A percentile compares a stretch with the other conserved stretches of the same genome.
These are phyloP conservation scores for Haematococcus lacustris DNA, from an alignment of 139 green algal species.

Conservation along the genomic window DNA sequence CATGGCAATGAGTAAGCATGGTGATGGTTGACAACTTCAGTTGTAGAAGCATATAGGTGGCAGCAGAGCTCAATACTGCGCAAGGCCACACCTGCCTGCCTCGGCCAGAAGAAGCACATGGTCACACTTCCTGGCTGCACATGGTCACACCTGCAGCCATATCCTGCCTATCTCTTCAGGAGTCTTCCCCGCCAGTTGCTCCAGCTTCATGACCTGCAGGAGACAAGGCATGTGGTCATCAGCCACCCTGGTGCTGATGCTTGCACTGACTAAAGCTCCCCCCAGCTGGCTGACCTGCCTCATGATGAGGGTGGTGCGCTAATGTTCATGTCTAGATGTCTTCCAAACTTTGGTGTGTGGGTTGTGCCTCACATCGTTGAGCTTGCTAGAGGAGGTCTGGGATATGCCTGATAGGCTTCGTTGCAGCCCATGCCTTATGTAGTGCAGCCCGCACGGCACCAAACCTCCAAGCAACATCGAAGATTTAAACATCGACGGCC, in stretches of 20 bases:
- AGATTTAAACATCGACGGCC: neutral
- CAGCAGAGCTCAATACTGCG: no score
- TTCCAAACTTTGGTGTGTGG: neutral
- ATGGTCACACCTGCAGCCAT: neutral
- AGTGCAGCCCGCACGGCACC: no score
- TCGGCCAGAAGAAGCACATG: no score
- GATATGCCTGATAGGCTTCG: neutral
- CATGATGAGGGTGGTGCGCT: neutral
- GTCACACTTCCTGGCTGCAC: neutral
- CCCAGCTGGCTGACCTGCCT: no score
- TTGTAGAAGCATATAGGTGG: no score
- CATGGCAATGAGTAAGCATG: no score
- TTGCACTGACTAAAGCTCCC: no score
- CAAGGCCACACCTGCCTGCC: no score
- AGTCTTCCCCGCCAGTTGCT: neutral
- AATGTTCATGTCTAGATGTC: neutral
- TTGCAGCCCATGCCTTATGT: no score
- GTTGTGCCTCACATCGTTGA: neutral
- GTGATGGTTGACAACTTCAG: no score
- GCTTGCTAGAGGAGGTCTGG: neutral
- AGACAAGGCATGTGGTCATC: neutral
- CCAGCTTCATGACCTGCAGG: conserved; percentile 1
- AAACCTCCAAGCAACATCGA: neutral
- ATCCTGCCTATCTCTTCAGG: neutral
- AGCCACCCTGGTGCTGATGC: neutral